Evolutionary conservation across 1,139 yeast species (phyloP), one percentile per base, ranked within the genome.

Genomic region (Starmera stellimalicola): DNA sequence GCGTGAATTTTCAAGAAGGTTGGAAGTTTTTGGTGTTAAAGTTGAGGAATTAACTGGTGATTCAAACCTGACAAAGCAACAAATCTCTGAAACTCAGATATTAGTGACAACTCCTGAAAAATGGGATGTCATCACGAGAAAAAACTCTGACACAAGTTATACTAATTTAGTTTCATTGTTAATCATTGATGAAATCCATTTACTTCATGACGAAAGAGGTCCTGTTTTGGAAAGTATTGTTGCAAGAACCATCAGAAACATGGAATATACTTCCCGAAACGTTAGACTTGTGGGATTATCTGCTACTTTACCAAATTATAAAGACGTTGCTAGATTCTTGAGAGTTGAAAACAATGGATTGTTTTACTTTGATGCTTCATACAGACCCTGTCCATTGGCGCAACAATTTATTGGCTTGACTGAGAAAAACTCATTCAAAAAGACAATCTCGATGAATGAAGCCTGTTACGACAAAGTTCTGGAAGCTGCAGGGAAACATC

Each of bases 51-150:
- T 91, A 36, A 87, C 97, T 2, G 98, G 98, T 52, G 98, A 91
- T 51, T 71, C 88, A 33, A 76, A 77, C 38, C 58, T 91, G 41
- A 79, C 93, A 2, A 78, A 74, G 43, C 76, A 72, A 36, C 95
- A 91, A 53, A 79, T 91, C 23, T 56, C 70, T 3, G 77, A 75
- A 32, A 82, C 96, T 0, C 95, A 91, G 49, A 62, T 91, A 26
- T 64, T 91, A 36, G 94, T 91, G 3, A 85, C 97, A 0, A 91
- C 98, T 0, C 95, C 95, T 0, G 95, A 85, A 51, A 91, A 91
- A 52, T 91, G 98, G 97, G 98, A 91, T 58, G 87, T 91, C 20
- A 78, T 88, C 16, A 88, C 96, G 1, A 68, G 97, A 58, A 88
- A 88, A 48, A 67, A 68, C 29, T 65, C 75, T 7, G 88, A 81